Evolutionary conservation across 805 yeast genomes (phyloP).

Genomic region (Lachancea meyersii): DNA sequence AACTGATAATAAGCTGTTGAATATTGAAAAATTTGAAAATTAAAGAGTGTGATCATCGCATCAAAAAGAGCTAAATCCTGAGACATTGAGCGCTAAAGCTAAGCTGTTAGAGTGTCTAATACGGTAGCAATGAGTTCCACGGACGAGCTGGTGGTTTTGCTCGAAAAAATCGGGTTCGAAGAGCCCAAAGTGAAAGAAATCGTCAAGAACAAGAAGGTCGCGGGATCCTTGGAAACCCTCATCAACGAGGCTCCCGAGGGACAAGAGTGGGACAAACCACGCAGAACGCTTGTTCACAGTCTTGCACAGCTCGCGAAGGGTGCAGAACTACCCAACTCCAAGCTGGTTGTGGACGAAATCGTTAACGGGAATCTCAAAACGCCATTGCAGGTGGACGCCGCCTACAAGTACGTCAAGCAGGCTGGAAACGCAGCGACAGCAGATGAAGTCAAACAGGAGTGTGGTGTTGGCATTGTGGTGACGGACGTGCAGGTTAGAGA

Average conservation of each 20-base stretch:
- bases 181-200: slow-evolving; percentile 75
- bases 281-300: slow-evolving; percentile 62
- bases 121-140: slow-evolving; percentile 24
- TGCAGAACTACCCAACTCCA: slow-evolving; percentile 41
- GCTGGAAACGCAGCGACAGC: slow-evolving; percentile 40
- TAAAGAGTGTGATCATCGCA: background rate
- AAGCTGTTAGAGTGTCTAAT: too few relatives aligned
- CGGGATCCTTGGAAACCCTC: slow-evolving; percentile 58
- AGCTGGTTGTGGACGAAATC: slow-evolving; percentile 54
- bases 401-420: slow-evolving; percentile 62
- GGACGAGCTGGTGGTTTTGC: slow-evolving; percentile 33
- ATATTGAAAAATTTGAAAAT: background rate
- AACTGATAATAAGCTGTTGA: too few relatives aligned
- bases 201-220: slow-evolving; percentile 77
- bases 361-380: slow-evolving; percentile 57
- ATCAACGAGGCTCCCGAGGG: slow-evolving; percentile 37
- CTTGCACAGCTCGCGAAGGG: slow-evolving; percentile 69
- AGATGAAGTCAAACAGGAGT: slow-evolving; percentile 50
- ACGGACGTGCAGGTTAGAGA: slow-evolving; percentile 57
- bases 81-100: too few relatives aligned
- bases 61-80: background rate
- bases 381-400: slow-evolving; percentile 73
- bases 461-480: slow-evolving; percentile 79
- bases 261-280: slow-evolving; percentile 47
- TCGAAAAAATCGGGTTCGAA: slow-evolving; percentile 52